These are phyloP conservation scores for Solanum ahanhuiri DNA, from an alignment of 257 asterid genomes.

Conservation along the genomic window DNA sequence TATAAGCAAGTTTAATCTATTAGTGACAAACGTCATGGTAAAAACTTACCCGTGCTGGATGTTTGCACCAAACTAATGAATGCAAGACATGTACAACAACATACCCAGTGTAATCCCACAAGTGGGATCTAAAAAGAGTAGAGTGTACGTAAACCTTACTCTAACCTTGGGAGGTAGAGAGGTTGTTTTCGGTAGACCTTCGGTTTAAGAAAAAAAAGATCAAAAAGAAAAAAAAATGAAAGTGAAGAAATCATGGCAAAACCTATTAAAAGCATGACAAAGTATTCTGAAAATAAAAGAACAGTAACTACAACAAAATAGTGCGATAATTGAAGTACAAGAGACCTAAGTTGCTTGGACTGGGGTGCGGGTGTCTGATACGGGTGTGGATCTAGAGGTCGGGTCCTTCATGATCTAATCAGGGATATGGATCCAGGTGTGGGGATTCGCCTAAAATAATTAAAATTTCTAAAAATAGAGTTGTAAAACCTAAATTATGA, in stretches of 20 bases:
- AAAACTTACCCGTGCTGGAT: not conserved
- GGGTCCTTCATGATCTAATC: not conserved
- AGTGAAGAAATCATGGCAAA: not conserved
- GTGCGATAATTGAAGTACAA: not conserved
- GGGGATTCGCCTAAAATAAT: not conserved
- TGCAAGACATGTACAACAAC: not conserved
- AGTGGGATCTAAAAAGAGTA: not conserved
- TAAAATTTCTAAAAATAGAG: not conserved
- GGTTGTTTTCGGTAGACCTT: not conserved
- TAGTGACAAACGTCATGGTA: not conserved
- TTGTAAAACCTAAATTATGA: not conserved
- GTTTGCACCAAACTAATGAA: not conserved
- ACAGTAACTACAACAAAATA: not conserved
- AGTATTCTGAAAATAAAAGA: not conserved
- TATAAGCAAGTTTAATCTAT: not conserved
- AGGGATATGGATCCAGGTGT: not conserved
- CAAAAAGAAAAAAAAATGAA: not conserved
- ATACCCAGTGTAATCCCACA: not conserved
- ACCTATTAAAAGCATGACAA: not conserved
- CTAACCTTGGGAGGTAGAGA: not conserved
- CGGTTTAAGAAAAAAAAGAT: not conserved
- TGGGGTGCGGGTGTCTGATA: not conserved
- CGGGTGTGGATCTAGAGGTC: not conserved
- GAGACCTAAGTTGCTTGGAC: not conserved
- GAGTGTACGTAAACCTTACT: not conserved